A percentile compares a stretch with the other conserved stretches of the same genome.
phyloP scores from a whole-genome alignment of 73 alveolate species.

The Urostyla sp. region DNA sequence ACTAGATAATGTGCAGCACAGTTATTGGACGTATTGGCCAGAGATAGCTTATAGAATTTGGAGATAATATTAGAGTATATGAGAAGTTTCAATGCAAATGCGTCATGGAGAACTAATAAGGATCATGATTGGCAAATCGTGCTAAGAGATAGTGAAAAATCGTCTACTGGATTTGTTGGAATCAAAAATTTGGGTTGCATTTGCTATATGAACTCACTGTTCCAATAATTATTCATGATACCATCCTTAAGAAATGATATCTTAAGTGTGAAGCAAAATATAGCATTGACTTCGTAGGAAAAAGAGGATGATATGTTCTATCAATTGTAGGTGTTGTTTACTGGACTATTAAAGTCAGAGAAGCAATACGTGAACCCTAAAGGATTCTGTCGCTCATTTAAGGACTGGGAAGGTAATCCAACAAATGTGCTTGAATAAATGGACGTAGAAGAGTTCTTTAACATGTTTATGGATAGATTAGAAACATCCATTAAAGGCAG shows the following conservation, averaged over 20 bases:
- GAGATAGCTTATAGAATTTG: constrained; percentile 64
- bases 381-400: constrained; percentile 92
- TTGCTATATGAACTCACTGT: constrained; percentile 90
- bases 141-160: constrained; percentile 61
- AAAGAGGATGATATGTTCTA: constrained; percentile 74
- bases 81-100: constrained; percentile 31
- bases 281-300: too few species aligned
- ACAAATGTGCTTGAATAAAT: constrained; percentile 86
- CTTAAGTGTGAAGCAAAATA: constrained; percentile 46
- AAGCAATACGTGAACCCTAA: constrained; percentile 83
- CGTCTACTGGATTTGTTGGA: constrained; percentile 82
- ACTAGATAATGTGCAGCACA: constrained; percentile 54
- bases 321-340: constrained; percentile 77
- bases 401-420: constrained; percentile 91
- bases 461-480: constrained; percentile 91
- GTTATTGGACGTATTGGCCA: constrained; percentile 52
- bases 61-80: constrained; percentile 31
- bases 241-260: constrained; percentile 80
- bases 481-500: constrained; percentile 82
- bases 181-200: constrained; percentile 91
- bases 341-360: constrained; percentile 76
- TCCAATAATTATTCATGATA: constrained; percentile 83
- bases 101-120: constrained; percentile 72
- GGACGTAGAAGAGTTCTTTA: constrained; percentile 97
- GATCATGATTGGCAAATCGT: constrained; percentile 65